Base-by-base conservation (phyloP, 257 asterid genomes). In the Fraxinus cuspidata region DNA sequence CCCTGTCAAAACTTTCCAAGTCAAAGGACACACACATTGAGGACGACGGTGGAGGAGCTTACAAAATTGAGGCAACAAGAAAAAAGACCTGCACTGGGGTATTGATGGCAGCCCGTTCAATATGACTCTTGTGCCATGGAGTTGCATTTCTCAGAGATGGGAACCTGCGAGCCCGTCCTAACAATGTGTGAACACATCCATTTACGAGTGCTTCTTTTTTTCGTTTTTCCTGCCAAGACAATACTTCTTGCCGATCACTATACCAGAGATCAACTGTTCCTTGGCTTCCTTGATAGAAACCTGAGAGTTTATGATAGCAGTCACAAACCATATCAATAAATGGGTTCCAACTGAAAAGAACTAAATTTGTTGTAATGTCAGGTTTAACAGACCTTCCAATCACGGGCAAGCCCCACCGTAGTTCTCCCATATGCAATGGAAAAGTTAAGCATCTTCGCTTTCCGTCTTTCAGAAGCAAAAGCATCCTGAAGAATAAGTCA, bases 351-450 rank as follows among this genome's bases (percentile, higher is more conserved):
- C 53, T 23, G 66, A 64, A 71, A 75, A 70, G n/a, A 25, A 64
- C 28, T 19, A 77, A 72, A 77, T 68, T 18, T 75, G 73, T 53
- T 38, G 27, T 25, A 72, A 25, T 7, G 42, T 65, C 72, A 38
- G 34, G 31, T 25, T 10, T 23, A 18, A 42, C 58, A 67, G 84
- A 93, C 98, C 97, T 92, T 92, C 99, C 99, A 96, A 85, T 96
- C 97, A 16, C 95, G 97, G 70, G 99, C 88, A 53, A 96, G 97
- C 75, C 99, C 99, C 69, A 89, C 85, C 0, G 88, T 67, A 12
- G 99, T 96, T 88, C 93, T 93, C 67, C 99, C 99, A 37, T 96
- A 96, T 2, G 99, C 99, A 53, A 96, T 96, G 83, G 99, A 96
- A 79, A 96, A 96, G 85, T 96, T 96, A 6, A 96, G 99, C 99